Percentiles rank a stretch among this genome's conserved stretches.
Evolutionary conservation across 2,329 filamentous ascomycete genomes (phyloP).

Genomic region (Xylaria sp.): DNA sequence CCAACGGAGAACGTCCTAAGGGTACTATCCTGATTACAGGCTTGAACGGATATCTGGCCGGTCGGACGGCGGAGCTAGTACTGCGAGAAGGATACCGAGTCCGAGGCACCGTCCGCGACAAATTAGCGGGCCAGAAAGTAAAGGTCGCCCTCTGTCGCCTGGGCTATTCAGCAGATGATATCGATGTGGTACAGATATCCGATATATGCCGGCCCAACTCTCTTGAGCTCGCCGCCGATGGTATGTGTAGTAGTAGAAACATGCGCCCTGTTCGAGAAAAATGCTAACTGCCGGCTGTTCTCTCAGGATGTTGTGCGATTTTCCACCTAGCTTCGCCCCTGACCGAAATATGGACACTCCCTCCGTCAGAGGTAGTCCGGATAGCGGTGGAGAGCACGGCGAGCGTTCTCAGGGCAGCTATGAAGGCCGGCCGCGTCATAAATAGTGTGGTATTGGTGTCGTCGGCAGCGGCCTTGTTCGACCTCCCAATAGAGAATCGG

Average conservation of each 20-base stretch:
- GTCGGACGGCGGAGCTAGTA: slow-evolving; percentile 44
- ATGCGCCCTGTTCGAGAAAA: background rate
- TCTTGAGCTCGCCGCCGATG: slow-evolving; percentile 42
- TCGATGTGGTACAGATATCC: slow-evolving; percentile 45
- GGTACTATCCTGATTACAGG: slow-evolving; percentile 47
- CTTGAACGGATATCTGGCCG: slow-evolving; percentile 48
- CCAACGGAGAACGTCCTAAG: slow-evolving; percentile 8
- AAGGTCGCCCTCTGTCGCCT: slow-evolving; percentile 40
- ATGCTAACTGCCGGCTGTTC: slow-evolving; percentile 9
- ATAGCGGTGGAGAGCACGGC: slow-evolving; percentile 41
- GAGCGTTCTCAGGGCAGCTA: slow-evolving; percentile 41
- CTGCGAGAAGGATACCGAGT: slow-evolving; percentile 45
- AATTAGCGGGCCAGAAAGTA: slow-evolving; percentile 42
- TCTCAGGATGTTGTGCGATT: slow-evolving; percentile 45
- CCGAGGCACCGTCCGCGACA: slow-evolving; percentile 47
- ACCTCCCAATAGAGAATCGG: slow-evolving; percentile 39
- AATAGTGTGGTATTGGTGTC: slow-evolving; percentile 45
- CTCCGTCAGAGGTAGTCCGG: slow-evolving; percentile 43
- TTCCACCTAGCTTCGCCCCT: slow-evolving; percentile 46
- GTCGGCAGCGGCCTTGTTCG: slow-evolving; percentile 44
- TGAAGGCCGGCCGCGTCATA: slow-evolving; percentile 39
- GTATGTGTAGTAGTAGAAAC: slow-evolving; percentile 32
- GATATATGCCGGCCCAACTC: slow-evolving; percentile 41
- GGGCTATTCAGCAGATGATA: slow-evolving; percentile 38
- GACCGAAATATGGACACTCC: slow-evolving; percentile 39